A percentile compares a stretch with the other conserved stretches of the same genome.
Evolutionary conservation across 2,329 filamentous ascomycete genomes (phyloP).

Genomic region (Claviceps humidiphila): DNA sequence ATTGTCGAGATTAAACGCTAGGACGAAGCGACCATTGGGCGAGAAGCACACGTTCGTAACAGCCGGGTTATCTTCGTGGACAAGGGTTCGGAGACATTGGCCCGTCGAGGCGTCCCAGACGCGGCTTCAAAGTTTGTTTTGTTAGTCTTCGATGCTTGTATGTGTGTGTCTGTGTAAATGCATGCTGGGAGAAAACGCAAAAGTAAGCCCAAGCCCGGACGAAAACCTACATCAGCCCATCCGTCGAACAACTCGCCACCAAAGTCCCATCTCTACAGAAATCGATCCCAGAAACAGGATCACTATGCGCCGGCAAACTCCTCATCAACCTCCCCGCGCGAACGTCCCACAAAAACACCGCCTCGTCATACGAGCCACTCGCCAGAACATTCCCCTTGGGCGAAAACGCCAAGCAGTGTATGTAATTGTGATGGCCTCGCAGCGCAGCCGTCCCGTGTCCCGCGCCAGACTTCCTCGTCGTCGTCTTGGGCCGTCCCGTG

Average conservation of each 20-base stretch:
- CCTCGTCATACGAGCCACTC: constrained; percentile 92
- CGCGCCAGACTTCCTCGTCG: constrained; percentile 23
- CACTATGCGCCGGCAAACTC: constrained; percentile 82
- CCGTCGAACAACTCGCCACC: constrained; percentile 80
- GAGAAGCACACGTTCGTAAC: constrained; percentile 85
- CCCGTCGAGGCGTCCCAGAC: constrained; percentile 95
- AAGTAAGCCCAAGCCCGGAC: background rate
- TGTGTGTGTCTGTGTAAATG: background rate
- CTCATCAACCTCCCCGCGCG: constrained; percentile 78
- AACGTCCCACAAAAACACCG: constrained; percentile 94
- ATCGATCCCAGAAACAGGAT: constrained; percentile 87
- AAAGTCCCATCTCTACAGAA: constrained; percentile 87
- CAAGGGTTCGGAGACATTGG: constrained; percentile 85
- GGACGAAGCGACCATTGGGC: constrained; percentile 84
- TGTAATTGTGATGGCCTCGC: constrained; percentile 87
- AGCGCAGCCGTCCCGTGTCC: constrained; percentile 42
- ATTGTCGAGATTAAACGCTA: constrained; percentile 84
- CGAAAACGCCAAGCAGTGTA: constrained; percentile 89
- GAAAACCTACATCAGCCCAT: constrained; percentile 62
- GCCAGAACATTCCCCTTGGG: constrained; percentile 96
- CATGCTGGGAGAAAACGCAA: background rate
- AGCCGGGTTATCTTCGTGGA: constrained; percentile 89
- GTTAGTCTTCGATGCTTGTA: background rate
- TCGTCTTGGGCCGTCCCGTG: constrained; percentile 41
- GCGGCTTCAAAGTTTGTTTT: constrained; percentile 33